Percentiles rank a stretch among this genome's conserved stretches.
Conservation (phyloP, 768 basidiomycete genomes). For the Tylopilus sp. region DNA sequence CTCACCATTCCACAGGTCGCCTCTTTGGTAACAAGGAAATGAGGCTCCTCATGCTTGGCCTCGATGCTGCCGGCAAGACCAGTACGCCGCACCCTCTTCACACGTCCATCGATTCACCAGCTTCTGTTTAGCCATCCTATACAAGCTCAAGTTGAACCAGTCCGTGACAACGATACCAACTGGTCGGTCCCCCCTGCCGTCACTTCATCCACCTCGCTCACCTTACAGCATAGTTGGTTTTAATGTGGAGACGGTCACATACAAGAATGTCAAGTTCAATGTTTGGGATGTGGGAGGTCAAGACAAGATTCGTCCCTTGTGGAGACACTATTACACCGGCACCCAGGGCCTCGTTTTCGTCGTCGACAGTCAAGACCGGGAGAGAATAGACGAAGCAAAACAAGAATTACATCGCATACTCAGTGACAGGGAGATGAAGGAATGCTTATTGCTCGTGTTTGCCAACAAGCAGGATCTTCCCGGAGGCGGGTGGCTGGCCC, state of each 20-base stretch:
- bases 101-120: not conserved
- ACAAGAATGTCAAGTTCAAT: conserved; percentile 97
- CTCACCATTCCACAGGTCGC: conserved; percentile 53
- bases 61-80: conserved; percentile 98
- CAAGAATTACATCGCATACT: conserved; percentile 94
- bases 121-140: conserved; percentile 78
- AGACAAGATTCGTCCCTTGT: conserved; percentile 97
- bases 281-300: conserved; percentile 99
- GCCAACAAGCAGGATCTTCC: conserved; percentile 99
- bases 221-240: conserved; percentile 71
- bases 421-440: conserved; percentile 97
- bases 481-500: conserved; percentile 60
- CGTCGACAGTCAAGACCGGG: conserved; percentile 93
- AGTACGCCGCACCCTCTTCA: conserved; percentile 53
- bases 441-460: conserved; percentile 95
- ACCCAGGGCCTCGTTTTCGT: conserved; percentile 99
- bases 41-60: conserved; percentile 93
- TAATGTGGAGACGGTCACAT: conserved; percentile 99
- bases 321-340: conserved; percentile 99
- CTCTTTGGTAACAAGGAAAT: conserved; percentile 99
- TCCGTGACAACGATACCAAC: conserved; percentile 98
- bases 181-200: conserved; percentile 42
- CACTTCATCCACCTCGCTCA: not conserved
- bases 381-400: conserved; percentile 94
- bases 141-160: conserved; percentile 98